phyloP scores from a whole-genome alignment of 805 yeast species.

The Yarrowia sp. region DNA sequence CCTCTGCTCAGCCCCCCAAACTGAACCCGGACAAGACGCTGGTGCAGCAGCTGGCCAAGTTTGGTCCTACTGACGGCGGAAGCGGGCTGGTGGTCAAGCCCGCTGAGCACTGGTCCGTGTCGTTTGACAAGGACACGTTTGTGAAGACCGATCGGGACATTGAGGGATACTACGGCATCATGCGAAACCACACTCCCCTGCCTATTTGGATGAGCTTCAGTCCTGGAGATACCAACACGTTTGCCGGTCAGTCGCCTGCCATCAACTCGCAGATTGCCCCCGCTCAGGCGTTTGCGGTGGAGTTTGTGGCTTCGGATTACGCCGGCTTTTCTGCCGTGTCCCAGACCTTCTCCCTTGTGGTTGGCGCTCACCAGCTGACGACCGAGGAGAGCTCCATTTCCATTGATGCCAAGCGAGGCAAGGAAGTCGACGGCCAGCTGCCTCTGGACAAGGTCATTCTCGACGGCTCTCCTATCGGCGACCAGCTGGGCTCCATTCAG shows the following conservation, averaged over 20 bases:
- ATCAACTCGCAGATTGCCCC: conserved; percentile 90
- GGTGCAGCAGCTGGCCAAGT: conserved; percentile 61
- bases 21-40: conserved; percentile 55
- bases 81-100: conserved; percentile 78
- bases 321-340: conserved; percentile 74
- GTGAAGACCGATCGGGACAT: conserved; percentile 57
- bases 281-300: conserved; percentile 70
- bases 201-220: conserved; percentile 90
- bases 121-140: conserved; percentile 70
- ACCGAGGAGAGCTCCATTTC: conserved; percentile 66
- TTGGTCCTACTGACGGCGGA: conserved; percentile 79
- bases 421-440: conserved; percentile 59
- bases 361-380: conserved; percentile 88
- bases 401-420: conserved; percentile 72
- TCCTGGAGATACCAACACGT: conserved; percentile 57
- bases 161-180: conserved; percentile 77
- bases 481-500: conserved; percentile 23
- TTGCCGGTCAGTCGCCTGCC: conserved; percentile 87
- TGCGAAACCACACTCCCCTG: conserved; percentile 82
- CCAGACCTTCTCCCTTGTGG: conserved; percentile 71
- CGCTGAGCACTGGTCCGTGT: conserved; percentile 67
- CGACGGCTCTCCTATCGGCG: conserved; percentile 56
- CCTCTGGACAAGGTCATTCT: conserved; percentile 70
- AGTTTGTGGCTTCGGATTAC: conserved; percentile 80
- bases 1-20: conserved; percentile 62